Evolutionary conservation across 805 yeast species (phyloP), one percentile per base, ranked within the genome.

Genomic region (Ogataea ganodermae): DNA sequence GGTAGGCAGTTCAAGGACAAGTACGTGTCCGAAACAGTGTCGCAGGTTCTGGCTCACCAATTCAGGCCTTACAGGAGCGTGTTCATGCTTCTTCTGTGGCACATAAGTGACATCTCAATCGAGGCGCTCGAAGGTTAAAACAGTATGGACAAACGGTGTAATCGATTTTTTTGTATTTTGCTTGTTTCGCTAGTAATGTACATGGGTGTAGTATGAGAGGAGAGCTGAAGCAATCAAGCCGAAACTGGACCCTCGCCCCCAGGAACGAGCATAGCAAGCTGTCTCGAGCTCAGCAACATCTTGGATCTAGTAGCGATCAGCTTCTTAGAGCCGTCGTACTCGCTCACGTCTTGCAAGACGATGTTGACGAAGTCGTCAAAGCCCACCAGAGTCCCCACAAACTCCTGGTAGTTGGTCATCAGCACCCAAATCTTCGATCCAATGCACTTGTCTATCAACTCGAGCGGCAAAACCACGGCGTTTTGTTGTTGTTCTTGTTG

Each of bases 341-440:
- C 96, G 7, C 76, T 76, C 30, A 86, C 97, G 58, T 91, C 84
- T 57, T 86, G 87, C 44, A 94, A 74, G 9, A 94, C 96, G 67
- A 91, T 82, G 63, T 89, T 94, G 50, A 94, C 97, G 59, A 85
- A 92, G 67, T 94, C 98, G 65, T 94, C 99, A 66, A 92, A 92
- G 1, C 98, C 98, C 23, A 86, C 79, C 43, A 94, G 73, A 3
- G 83, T 88, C 1, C 99, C 99, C n/a, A 79, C 76, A 63, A 89
- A 94, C 64, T 91, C 97, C 63, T 81, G 81, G 49, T 76, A 73
- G 51, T 68, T 72, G 37, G 76, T 75, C 69, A 89, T 73, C 44
- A 89, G 74, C 21, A 90, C 87, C 78, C 86, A 80, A 33, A 92
- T 81, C 46, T 78, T 75, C 26, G 89, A 81, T 14, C 96, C 96